Base-by-base conservation (phyloP, 805 yeast species). In the Kluyveromyces lactis region DNA sequence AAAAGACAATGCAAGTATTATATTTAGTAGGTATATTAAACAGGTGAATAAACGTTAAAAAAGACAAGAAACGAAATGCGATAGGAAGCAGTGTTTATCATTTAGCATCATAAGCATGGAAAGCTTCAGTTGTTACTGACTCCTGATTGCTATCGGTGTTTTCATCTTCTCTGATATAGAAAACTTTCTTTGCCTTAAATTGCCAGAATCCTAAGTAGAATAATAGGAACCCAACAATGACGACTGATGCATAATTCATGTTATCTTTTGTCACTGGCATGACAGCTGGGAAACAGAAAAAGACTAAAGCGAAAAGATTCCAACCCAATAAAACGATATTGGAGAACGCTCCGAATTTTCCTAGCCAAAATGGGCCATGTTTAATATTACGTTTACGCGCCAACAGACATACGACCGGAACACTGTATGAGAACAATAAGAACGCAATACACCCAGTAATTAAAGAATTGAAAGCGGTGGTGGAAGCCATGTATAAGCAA, bases 351-450 rank as follows among this genome's bases (percentile, higher is more conserved):
- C 86, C 86, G 40, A 74, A 36, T 39, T 65, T 63, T 4, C 83
- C 82, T 39, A 72, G 51, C 82, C 86, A 79, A 58, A 76, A 79
- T 27, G 82, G 85, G 31, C 86, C 86, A 53, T 68, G 79, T 44
- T 54, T 63, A 44, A 77, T 73, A 11, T 58, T 39, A 44, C 64
- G 56, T 38, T 49, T 58, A 50, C 62, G 71, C 43, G 52, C 45
- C 43, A 77, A 57, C 40, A 75, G 57, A 47, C 75, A 77, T 11
- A 67, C 53, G 8, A 71, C 67, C 2, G 86, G 86, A 27, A 80
- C 69, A 18, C 68, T 47, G 55, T 80, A 80, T 3, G 83, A 76
- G 29, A 80, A 54, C 40, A 77, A 62, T 42, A 80, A 59, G 52
- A 80, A 80, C 4, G 76, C 68, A 44, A 78, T 73, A 58, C 84